Evolutionary conservation across 2,329 filamentous ascomycete species (phyloP).

Genomic region (Nannizziopsis barbatae): DNA sequence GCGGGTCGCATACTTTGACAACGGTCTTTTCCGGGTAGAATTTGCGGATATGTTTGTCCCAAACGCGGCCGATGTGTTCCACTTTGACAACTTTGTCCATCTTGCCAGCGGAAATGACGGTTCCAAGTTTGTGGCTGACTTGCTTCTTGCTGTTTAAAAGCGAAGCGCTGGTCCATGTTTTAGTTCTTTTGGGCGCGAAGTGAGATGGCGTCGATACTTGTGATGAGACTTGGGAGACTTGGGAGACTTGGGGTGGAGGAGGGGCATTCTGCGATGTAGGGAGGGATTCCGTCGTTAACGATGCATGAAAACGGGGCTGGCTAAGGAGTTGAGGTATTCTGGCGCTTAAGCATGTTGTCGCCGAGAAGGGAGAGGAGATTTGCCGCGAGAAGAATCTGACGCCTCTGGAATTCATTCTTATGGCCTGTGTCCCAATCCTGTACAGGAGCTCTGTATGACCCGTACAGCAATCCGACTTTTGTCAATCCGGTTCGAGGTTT

Average conservation of each 20-base stretch:
- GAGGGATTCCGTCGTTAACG: slow-evolving; percentile 2
- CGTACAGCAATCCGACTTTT: too few species aligned
- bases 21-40: slow-evolving; percentile 27
- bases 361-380: background rate
- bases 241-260: background rate
- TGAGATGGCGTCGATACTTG: too few species aligned
- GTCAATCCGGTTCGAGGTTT: too few species aligned
- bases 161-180: background rate
- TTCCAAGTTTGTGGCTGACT: slow-evolving; percentile 21
- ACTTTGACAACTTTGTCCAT: slow-evolving; percentile 35
- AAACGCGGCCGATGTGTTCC: slow-evolving; percentile 25
- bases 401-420: slow-evolving; percentile 2
- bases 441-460: too few species aligned
- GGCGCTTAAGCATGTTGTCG: slow-evolving; percentile 7
- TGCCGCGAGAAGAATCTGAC: background rate
- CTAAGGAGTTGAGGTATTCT: slow-evolving; percentile 6
- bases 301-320: background rate
- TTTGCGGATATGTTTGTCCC: slow-evolving; percentile 31
- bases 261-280: background rate
- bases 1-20: slow-evolving; percentile 31
- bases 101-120: slow-evolving; percentile 31
- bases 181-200: background rate
- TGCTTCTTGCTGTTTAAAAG: slow-evolving; percentile 20
- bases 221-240: background rate
- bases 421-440: too few species aligned